Evolutionary conservation across 768 basidiomycete species (phyloP), one percentile per base, ranked within the genome.

Genomic region (Amanita rimosa): DNA sequence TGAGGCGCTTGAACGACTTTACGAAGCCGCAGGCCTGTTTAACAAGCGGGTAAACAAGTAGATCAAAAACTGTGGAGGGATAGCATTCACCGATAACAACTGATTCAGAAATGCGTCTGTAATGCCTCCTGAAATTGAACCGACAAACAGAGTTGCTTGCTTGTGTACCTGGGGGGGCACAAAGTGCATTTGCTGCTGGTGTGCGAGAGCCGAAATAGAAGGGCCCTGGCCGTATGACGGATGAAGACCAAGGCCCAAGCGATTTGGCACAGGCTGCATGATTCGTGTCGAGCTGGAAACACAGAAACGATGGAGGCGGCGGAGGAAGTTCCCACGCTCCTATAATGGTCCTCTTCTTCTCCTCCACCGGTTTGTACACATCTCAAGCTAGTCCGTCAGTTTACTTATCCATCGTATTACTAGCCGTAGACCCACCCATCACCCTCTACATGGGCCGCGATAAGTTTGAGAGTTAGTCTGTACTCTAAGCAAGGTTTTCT

Each of bases 401-500:
- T 14, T 14, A 29, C 45, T 47, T 27, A 10, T 58, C 21, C 54
- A 55, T 19, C 52, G 26, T 19, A 11, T 13, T 1, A 24, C 1
- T 53, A 89, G 86, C 68, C 40, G 65, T 71, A 13, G 62, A 76
- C 39, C 88, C 90, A 1, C 69, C 86, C 1, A 80, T 72, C 6
- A 77, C 68, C 22, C 69, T 97, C 49, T 97, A 95, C 65, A 96
- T 97, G 93, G 93, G 95, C 24, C 81, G 80, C 61, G 95, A 99
- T 75, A 98, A 99, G 68, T 84, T 92, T 52, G 90, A 96, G 70
- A 92, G 89, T 92, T 58, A 59, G 84, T 70, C 33, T 29, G 10
- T 44, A 39, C 33, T 10, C 13, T n/a, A n/a, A 1, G 16, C 27
- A 17, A 39, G 33, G 7, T 45, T 33, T n/a, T 2, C 22, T 4